phyloP scores from a whole-genome alignment of 371 early-diverging fungal species.

The Basidiobolus heterosporus region DNA sequence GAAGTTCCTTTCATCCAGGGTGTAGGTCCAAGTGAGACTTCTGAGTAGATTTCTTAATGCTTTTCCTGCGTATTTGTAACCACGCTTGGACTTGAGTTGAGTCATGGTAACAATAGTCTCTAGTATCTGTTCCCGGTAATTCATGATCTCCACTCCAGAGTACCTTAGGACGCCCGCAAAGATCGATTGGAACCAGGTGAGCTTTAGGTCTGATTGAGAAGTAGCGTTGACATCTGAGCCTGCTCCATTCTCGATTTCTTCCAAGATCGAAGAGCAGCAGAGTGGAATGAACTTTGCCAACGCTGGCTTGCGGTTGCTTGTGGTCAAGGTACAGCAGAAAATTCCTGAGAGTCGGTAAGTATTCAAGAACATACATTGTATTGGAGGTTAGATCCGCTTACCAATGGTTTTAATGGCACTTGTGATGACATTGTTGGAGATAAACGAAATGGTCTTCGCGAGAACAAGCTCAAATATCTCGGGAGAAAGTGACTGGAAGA shows the following conservation, averaged over 20 bases:
- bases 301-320: conserved; percentile 27
- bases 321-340: conserved; percentile 23
- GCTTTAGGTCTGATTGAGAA: conserved; percentile 42
- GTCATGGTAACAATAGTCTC: conserved; percentile 28
- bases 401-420: conserved; percentile 9
- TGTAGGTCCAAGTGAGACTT: conserved; percentile 25
- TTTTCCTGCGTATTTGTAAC: conserved; percentile 56
- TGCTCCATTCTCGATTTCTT: conserved; percentile 56
- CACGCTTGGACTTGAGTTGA: conserved; percentile 39
- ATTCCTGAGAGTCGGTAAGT: conserved; percentile 21
- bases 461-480: too few species aligned
- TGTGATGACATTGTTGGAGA: too few species aligned
- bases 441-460: too few species aligned
- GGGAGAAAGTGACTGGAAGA: too few species aligned
- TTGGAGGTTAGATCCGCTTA: conserved; percentile 5
- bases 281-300: conserved; percentile 40
- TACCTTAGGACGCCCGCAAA: conserved; percentile 27
- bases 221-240: conserved; percentile 32
- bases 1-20: conserved; percentile 23
- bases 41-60: conserved; percentile 24
- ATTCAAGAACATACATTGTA: conserved; percentile 19
- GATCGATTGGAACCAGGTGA: conserved; percentile 66
- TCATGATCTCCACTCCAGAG: conserved; percentile 32
- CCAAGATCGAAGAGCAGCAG: conserved; percentile 32
- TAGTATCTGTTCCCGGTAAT: conserved; percentile 28